phyloP scores from a whole-genome alignment of 129 eudicot species.

The Heracleum sosnowskyi region DNA sequence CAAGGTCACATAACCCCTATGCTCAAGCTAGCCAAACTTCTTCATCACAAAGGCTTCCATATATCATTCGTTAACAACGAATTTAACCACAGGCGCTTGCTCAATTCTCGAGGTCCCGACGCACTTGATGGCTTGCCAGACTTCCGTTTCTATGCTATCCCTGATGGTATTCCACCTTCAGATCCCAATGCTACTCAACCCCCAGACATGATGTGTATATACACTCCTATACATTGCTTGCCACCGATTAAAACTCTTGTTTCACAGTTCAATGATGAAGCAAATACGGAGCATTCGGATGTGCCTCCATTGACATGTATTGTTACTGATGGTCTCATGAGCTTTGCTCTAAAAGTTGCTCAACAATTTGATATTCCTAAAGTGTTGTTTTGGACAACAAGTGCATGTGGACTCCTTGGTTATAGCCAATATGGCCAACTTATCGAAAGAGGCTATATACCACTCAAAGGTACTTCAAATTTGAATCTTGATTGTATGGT shows the following conservation, averaged over 20 bases:
- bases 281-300: not conserved
- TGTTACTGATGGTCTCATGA: conserved; percentile 54
- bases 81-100: conserved; percentile 46
- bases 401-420: conserved; percentile 53
- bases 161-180: conserved; percentile 48
- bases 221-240: conserved; percentile 28
- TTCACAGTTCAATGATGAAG: conserved; percentile 14
- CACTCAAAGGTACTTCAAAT: conserved; percentile 46
- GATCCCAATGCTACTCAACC: conserved; percentile 49
- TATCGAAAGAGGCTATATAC: conserved; percentile 33
- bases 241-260: conserved; percentile 36
- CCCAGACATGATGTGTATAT: conserved; percentile 26
- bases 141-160: conserved; percentile 43
- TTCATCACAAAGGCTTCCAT: conserved; percentile 44
- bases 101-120: conserved; percentile 35
- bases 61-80: conserved; percentile 51
- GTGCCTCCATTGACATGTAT: conserved; percentile 63
- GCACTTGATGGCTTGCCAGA: conserved; percentile 44
- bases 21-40: conserved; percentile 48
- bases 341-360: conserved; percentile 56
- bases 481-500: not conserved
- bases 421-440: conserved; percentile 32
- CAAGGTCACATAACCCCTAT: conserved; percentile 65
- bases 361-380: conserved; percentile 42
- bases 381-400: conserved; percentile 56